Conservation (phyloP, 139 green algal genomes). For the Tetraselmis striata region DNA sequence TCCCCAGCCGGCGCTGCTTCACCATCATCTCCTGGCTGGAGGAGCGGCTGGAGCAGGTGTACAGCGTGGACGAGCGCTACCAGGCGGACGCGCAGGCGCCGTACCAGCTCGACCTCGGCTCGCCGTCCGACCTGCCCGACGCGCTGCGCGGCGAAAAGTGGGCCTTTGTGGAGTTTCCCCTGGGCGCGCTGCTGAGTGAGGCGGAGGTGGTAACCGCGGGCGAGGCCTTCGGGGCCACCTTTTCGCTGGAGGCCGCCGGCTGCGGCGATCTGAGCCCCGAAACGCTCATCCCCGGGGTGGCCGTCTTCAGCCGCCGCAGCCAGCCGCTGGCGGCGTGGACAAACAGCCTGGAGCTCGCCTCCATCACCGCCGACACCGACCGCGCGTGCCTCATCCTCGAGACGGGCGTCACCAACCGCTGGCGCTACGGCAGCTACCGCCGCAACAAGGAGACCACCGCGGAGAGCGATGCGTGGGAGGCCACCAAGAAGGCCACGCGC, state of each 20-base stretch:
- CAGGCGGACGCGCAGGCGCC: conserved; percentile 62
- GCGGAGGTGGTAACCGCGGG: conserved; percentile 36
- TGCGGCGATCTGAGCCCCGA: conserved; percentile 37
- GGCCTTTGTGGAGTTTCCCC: conserved; percentile 94
- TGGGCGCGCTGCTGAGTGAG: conserved; percentile 55
- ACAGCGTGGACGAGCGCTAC: conserved; percentile 79
- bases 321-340: conserved; percentile 90
- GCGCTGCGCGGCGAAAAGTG: conserved; percentile 89
- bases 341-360: conserved; percentile 84
- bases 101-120: conserved; percentile 73
- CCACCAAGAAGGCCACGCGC: conserved; percentile 68
- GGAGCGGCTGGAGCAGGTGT: conserved; percentile 79
- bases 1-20: conserved; percentile 89
- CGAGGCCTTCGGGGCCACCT: conserved; percentile 62
- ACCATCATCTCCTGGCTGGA: conserved; percentile 80
- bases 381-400: conserved; percentile 85
- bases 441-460: conserved; percentile 59
- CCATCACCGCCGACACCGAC: conserved; percentile 67
- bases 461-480: conserved; percentile 85
- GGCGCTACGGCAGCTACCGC: conserved; percentile 80
- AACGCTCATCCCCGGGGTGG: conserved; percentile 69
- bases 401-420: conserved; percentile 88
- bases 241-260: conserved; percentile 34
- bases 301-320: conserved; percentile 83
- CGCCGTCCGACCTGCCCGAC: conserved; percentile 82